Evolutionary conservation across 1,139 yeast genomes (phyloP), one percentile per base, ranked within the genome.

Genomic region (Taphrina sp.): DNA sequence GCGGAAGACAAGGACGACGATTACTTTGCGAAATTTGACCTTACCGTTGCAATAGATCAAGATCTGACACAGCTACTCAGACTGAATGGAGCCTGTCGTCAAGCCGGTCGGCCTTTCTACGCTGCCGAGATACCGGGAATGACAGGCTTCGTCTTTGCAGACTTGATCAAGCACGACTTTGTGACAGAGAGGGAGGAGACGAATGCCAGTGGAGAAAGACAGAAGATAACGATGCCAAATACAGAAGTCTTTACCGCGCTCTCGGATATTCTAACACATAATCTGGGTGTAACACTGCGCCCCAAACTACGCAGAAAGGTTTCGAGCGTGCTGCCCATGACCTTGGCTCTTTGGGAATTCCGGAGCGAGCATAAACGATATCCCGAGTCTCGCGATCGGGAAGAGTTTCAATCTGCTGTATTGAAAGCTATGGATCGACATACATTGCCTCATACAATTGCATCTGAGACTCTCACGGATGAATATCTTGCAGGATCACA

Each of bases 61-160:
- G 62, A 66, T 5, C 75, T 75, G 49, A 47, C 61, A 0, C 76
- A 80, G 35, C 60, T 69, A 5, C 10, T 17, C 16, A 63, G 84
- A 34, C 33, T 73, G 41, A 86, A 88, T 65, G 64, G 65, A 0
- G 68, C 76, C 23, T 76, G 90, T 2, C 76, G 96, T 62, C 58
- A 65, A 1, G 71, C 76, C 24, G 73, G 73, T 29, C 77, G 82
- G 31, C 87, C 95, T 1, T 73, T 92, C 38, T 88, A 86, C 67
- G 76, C 79, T 3, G 72, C 87, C 0, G 85, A 83, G 0, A 67
- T 81, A 5, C 85, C 84, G 67, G 98, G 98, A 0, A 72, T 89
- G 67, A 88, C 79, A 67, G 96, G 96, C 1, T 86, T 80, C 65
- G 77, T 87, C 1, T 81, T 90, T 65, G 82, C 82, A 2, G 98